Evolutionary conservation across 2,329 filamentous ascomycete species (phyloP).

Genomic region (Pseudocercospora crystallina): DNA sequence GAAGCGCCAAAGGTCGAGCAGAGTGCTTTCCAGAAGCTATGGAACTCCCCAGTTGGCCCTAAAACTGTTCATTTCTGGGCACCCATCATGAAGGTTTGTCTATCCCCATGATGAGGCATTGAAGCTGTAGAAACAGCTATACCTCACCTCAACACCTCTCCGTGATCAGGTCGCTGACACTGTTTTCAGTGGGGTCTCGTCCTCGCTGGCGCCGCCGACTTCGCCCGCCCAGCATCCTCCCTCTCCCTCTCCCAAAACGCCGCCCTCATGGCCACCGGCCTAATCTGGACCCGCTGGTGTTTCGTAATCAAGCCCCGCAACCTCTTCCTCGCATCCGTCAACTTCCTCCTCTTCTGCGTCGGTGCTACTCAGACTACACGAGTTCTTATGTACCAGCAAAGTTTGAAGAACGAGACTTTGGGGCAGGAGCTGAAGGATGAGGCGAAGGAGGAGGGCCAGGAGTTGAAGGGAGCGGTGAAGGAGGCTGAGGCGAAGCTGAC

Average conservation of each 20-base stretch:
- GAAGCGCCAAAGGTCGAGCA: constrained; percentile 23
- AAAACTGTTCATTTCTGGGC: constrained; percentile 99
- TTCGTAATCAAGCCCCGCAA: constrained; percentile 94
- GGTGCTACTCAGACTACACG: constrained; percentile 79
- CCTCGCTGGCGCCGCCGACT: constrained; percentile 86
- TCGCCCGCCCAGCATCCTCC: constrained; percentile 85
- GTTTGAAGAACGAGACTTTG: constrained; percentile 56
- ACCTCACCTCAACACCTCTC: not conserved
- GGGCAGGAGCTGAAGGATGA: constrained; percentile 44
- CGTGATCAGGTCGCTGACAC: constrained; percentile 1
- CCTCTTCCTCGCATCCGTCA: constrained; percentile 87
- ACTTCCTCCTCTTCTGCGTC: constrained; percentile 94
- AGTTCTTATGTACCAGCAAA: constrained; percentile 67
- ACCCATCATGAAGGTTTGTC: constrained; percentile 78
- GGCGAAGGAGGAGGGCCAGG: constrained; percentile 32
- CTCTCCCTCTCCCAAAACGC: constrained; percentile 91
- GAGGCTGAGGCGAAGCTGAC: constrained; percentile 39
- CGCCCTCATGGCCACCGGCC: constrained; percentile 83
- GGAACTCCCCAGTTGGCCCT: constrained; percentile 50
- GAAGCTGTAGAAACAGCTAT: not conserved
- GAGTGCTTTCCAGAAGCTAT: constrained; percentile 67
- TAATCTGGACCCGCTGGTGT: constrained; percentile 99
- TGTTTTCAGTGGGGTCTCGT: constrained; percentile 79
- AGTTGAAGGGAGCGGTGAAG: constrained; percentile 37
- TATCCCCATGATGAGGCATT: too few relatives aligned